Percentiles rank a stretch among this genome's conserved stretches.
These are phyloP conservation scores for Porphyrellus cyaneotinctus DNA, from an alignment of 768 basidiomycete species.

Conservation along the genomic window DNA sequence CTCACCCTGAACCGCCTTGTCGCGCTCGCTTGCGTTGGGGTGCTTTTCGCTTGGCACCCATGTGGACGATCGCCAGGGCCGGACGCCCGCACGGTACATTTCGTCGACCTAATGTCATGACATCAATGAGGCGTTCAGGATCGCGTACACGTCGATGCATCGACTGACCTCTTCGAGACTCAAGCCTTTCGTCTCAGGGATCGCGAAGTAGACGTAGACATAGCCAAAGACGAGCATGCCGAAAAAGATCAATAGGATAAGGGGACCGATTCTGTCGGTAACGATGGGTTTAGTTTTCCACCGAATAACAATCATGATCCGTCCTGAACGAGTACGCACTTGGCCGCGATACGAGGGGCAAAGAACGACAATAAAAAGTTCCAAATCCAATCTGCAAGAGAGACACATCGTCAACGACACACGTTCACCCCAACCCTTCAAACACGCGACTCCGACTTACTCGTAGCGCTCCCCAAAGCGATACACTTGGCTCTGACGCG, in stretches of 20 bases:
- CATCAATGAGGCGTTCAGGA: too few relatives aligned
- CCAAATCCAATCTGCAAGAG: conserved; percentile 54
- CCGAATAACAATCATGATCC: too few relatives aligned
- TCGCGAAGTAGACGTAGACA: conserved; percentile 71
- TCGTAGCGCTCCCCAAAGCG: conserved; percentile 61
- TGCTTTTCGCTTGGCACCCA: conserved; percentile 52
- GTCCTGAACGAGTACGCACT: too few relatives aligned
- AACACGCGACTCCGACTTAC: conserved; percentile 17
- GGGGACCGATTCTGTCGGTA: conserved; percentile 53
- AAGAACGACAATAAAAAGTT: conserved; percentile 74
- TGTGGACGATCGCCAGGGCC: conserved; percentile 56
- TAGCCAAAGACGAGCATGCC: conserved; percentile 69
- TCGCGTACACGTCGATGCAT: too few relatives aligned
- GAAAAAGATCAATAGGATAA: conserved; percentile 77
- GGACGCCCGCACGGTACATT: conserved; percentile 60
- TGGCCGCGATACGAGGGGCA: conserved; percentile 58
- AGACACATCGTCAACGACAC: not conserved
- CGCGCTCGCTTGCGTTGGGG: not conserved
- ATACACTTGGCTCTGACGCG: conserved; percentile 73
- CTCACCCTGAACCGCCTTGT: not conserved
- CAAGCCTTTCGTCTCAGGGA: conserved; percentile 79
- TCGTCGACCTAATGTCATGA: conserved; percentile 53
- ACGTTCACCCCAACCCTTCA: not conserved
- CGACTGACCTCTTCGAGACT: conserved; percentile 59
- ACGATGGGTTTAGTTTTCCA: not conserved